phyloP scores from a whole-genome alignment of 306 rosid species.

The Quercus gilva region DNA sequence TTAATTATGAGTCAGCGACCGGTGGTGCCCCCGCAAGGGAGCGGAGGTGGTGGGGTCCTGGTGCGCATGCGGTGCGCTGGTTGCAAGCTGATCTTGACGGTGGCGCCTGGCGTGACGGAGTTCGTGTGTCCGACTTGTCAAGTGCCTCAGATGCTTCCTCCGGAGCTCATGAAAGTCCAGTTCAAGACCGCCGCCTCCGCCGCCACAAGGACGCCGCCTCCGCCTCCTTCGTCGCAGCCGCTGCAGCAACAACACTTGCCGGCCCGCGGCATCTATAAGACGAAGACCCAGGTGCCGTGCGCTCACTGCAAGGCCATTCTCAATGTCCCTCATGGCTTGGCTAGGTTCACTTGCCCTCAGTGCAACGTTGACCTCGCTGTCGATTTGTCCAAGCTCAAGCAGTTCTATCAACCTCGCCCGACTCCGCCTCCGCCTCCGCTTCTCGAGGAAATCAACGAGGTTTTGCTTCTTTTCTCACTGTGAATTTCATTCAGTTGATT shows the following conservation, averaged over 20 bases:
- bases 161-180: conserved; percentile 79
- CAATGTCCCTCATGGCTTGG: conserved; percentile 92
- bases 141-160: conserved; percentile 95
- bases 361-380: conserved; percentile 84
- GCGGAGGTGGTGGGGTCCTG: conserved; percentile 46
- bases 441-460: conserved; percentile 61
- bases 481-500: neutral
- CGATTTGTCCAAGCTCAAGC: conserved; percentile 54
- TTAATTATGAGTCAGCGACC: conserved; percentile 55
- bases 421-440: neutral
- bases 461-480: neutral
- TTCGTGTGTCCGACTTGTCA: conserved; percentile 77
- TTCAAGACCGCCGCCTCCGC: neutral
- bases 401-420: conserved; percentile 19
- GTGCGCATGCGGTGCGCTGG: conserved; percentile 98
- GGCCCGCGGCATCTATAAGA: conserved; percentile 84
- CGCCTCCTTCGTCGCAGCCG: neutral
- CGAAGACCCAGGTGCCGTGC: conserved; percentile 98
- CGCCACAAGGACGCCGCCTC: no score
- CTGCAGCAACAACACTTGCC: conserved; percentile 40
- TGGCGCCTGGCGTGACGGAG: conserved; percentile 70
- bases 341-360: conserved; percentile 82
- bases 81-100: conserved; percentile 70
- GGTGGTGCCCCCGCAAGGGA: conserved; percentile 26
- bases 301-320: conserved; percentile 87